Conservation (phyloP, 2,329 filamentous ascomycete genomes). For the Trichophaea hybrida region DNA sequence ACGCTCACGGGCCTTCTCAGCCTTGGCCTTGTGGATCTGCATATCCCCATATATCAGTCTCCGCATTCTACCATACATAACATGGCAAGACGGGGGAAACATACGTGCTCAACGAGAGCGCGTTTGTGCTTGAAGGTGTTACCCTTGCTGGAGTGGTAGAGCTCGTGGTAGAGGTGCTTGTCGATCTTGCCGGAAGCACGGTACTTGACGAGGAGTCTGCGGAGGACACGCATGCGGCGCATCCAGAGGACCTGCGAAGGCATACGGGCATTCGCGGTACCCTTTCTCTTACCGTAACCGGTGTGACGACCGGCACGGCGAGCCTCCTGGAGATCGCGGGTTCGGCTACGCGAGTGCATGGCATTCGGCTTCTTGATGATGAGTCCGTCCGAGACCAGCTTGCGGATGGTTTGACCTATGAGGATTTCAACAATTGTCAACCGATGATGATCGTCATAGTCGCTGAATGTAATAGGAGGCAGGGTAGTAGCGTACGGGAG, state of each 20-base stretch:
- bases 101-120: slow-evolving; percentile 98
- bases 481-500: slow-evolving; percentile 46
- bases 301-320: slow-evolving; percentile 93
- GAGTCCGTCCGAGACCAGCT: slow-evolving; percentile 98
- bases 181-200: slow-evolving; percentile 99
- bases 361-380: slow-evolving; percentile 99
- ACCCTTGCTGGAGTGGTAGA: slow-evolving; percentile 99
- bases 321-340: slow-evolving; percentile 86
- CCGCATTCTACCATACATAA: neutral
- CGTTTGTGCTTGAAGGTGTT: slow-evolving; percentile 99
- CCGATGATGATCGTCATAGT: slow-evolving; percentile 3
- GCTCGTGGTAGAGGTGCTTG: slow-evolving; percentile 99
- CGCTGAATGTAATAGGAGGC: neutral
- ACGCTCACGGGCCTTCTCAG: slow-evolving; percentile 94
- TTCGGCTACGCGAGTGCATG: slow-evolving; percentile 96
- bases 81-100: slow-evolving; percentile 35
- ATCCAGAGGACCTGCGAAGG: slow-evolving; percentile 94
- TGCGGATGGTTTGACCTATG: slow-evolving; percentile 77
- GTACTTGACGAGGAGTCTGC: slow-evolving; percentile 98
- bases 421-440: neutral
- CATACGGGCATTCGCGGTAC: slow-evolving; percentile 99
- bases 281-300: slow-evolving; percentile 99
- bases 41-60: neutral
- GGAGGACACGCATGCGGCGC: slow-evolving; percentile 98
- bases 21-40: slow-evolving; percentile 99